Evolutionary conservation across 129 eudicot species (phyloP), one percentile per base, ranked within the genome.

Genomic region (Flaveria sonorensis): DNA sequence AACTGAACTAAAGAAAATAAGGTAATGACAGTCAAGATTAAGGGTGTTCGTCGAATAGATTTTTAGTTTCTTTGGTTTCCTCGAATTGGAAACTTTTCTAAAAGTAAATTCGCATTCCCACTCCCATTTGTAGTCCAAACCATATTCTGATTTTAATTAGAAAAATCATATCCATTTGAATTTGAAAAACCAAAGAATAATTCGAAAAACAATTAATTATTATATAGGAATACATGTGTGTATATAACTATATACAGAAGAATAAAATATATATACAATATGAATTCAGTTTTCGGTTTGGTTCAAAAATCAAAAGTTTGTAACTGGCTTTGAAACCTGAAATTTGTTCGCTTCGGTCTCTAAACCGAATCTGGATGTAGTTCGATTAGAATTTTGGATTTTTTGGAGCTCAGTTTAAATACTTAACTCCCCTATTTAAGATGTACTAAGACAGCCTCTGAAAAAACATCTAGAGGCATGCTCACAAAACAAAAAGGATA

Each of bases 401-500:
- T 36, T 36, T 36, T 36, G 40, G 40, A 36, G 40, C 5, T 1
- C 40, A 36, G 5, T 36, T 36, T 36, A 36, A 36, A 36, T 36
- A 36, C 40, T 36, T 4, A 36, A 36, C 40, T 4, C 40, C 7
- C 40, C 40, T 36, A 36, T 36, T 36, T 6, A 36, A 36, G 40
- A 0, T 36, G 30, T 68, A 21, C 14, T 21, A 57, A 57, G 64
- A 57, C 64, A 21, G 14, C 64, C 15, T 57, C 14, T 57, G 28
- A 4, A 57, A 19, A 57, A 9, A 72, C 36, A 72, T 19, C 36
- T 23, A 10, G 66, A 72, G 56, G 30, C 36, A 72, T 53, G 52
- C 47, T 56, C 63, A 63, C 20, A 28, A 24, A 16, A 19, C 21
- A 9, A 52, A 52, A 52, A 52, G 59, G 21, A 63, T 28, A 75